Base-by-base conservation (phyloP, 306 rosid genomes). In the Quercus gilva region DNA sequence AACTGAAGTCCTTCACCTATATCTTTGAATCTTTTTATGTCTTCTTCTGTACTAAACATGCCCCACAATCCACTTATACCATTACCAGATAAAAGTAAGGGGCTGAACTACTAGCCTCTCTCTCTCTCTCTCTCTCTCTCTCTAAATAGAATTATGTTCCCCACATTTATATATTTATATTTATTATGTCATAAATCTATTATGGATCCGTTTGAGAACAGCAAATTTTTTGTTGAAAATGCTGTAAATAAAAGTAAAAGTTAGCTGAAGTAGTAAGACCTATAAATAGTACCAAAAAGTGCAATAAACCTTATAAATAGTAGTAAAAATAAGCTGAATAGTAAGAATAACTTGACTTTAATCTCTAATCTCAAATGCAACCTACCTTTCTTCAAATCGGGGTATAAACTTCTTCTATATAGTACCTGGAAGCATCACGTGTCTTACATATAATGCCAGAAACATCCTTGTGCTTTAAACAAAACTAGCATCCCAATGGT, bases 281-380 rank as follows among this genome's bases (percentile, higher is more conserved):
- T 37, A 37, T 37, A 0, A 2, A 41, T 41, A 41, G 3, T 8
- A 41, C 0, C 0, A 41, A 41, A 41, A 41, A 41, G 3, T 41
- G 0, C 12, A 41, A 0, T 8, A 0, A 0, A 2, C 8, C 0
- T 0, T 0, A 41, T 7, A 0, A 2, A 8, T 41, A 41, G 3
- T 41, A 41, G 0, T 1, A 41, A 41, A 41, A 41, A 2, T 41
- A 41, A 41, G 0, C 0, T 1, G 0, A 41, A 41, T 41, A 2
- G 0, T 41, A 41, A 41, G 1, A 41, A 41, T 1, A 41, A 41
- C 0, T 0, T 8, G 3, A 8, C 1, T 41, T 41, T 41, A 41
- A 2, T 0, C 12, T 2, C 11, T 8, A 8, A 8, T 41, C 0
- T 2, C 1, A 8, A 8, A 41, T 8, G 0, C 12, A 41, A 41